These are phyloP conservation scores for Cyberlindnera xishuangbannaensis DNA, from an alignment of 805 yeast species.

Conservation along the genomic window DNA sequence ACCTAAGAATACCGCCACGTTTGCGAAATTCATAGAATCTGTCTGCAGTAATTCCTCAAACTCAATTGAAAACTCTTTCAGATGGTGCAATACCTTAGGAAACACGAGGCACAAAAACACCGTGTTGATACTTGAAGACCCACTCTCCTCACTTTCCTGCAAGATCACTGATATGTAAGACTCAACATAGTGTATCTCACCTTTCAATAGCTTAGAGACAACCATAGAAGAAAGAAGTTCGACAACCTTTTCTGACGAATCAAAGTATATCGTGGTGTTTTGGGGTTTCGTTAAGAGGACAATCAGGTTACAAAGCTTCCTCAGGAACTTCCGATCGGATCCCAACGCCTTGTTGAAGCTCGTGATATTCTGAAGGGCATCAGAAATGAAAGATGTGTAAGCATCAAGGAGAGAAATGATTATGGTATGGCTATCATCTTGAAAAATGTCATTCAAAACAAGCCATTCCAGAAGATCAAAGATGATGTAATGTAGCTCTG, in stretches of 20 bases:
- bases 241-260: slow-evolving; percentile 27
- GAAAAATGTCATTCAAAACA: slow-evolving; percentile 29
- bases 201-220: slow-evolving; percentile 26
- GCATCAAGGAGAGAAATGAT: slow-evolving; percentile 25
- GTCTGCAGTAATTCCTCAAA: slow-evolving; percentile 16
- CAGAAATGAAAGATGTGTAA: slow-evolving; percentile 21
- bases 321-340: slow-evolving; percentile 21
- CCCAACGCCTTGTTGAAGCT: slow-evolving; percentile 27
- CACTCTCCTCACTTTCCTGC: slow-evolving; percentile 11
- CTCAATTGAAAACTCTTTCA: slow-evolving; percentile 27
- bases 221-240: slow-evolving; percentile 33
- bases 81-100: slow-evolving; percentile 26
- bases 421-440: slow-evolving; percentile 30
- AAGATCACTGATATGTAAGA: slow-evolving; percentile 15
- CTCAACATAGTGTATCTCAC: slow-evolving; percentile 19
- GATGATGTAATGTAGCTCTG: slow-evolving; percentile 37
- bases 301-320: slow-evolving; percentile 24
- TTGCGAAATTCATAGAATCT: slow-evolving; percentile 17
- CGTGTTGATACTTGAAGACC: slow-evolving; percentile 12
- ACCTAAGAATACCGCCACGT: slow-evolving; percentile 18
- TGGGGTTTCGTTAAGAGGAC: slow-evolving; percentile 28
- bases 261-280: slow-evolving; percentile 26
- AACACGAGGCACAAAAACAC: slow-evolving; percentile 22
- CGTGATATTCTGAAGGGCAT: slow-evolving; percentile 25
- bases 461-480: slow-evolving; percentile 33